Evolutionary conservation across 2,329 filamentous ascomycete genomes (phyloP).

Genomic region (Thermomyces lanuginosus): DNA sequence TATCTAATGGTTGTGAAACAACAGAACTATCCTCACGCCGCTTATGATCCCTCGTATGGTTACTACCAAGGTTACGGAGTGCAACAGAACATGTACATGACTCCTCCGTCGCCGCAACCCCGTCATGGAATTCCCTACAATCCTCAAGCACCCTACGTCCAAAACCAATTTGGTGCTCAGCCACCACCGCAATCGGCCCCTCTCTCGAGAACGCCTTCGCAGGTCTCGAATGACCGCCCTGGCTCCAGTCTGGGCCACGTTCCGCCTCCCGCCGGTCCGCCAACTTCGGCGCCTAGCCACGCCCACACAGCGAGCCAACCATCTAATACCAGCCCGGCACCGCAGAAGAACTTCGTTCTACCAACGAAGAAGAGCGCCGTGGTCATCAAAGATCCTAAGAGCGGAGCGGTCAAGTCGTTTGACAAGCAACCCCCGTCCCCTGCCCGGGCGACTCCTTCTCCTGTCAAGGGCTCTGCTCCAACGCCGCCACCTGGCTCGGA

Average conservation of each 20-base stretch:
- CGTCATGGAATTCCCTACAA: conserved; percentile 35
- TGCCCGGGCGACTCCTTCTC: conserved; percentile 38
- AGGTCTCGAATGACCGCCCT: conserved; percentile 54
- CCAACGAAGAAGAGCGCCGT: conserved; percentile 59
- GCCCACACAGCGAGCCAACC: conserved; percentile 38
- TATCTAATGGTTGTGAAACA: conserved; percentile 50
- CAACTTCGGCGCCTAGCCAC: conserved; percentile 30
- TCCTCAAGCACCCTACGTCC: conserved; percentile 34
- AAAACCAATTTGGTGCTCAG: conserved; percentile 31
- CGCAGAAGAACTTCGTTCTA: conserved; percentile 46
- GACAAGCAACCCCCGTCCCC: conserved; percentile 49
- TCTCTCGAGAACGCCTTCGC: conserved; percentile 73
- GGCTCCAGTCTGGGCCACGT: conserved; percentile 45
- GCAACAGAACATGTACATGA: conserved; percentile 26
- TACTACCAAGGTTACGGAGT: conserved; percentile 28
- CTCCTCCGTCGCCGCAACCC: conserved; percentile 31
- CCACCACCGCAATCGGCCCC: conserved; percentile 42
- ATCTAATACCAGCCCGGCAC: conserved; percentile 41
- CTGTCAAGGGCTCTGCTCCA: conserved; percentile 48
- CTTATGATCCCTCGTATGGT: conserved; percentile 32
- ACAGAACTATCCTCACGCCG: conserved; percentile 45
- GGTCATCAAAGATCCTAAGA: conserved; percentile 67
- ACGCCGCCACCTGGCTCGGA: conserved; percentile 60
- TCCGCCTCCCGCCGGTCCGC: conserved; percentile 33
- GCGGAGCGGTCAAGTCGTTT: conserved; percentile 59